Evolutionary conservation across 305 asterid species (phyloP).

Genomic region (Fraxinus greggii): DNA sequence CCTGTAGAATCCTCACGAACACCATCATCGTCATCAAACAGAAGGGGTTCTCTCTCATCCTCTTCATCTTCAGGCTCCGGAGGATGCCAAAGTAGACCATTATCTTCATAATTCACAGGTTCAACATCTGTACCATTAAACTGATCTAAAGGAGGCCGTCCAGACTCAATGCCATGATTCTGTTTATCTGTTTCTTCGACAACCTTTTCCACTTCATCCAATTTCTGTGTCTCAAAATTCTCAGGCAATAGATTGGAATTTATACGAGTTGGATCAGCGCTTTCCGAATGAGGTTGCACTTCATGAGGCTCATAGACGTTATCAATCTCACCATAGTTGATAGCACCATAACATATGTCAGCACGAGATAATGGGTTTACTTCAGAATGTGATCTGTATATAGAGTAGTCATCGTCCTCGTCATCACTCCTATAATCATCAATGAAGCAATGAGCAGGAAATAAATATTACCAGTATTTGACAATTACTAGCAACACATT

Average conservation of each 20-base stretch:
- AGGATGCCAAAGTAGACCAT: slow-evolving; percentile 68
- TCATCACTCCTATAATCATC: slow-evolving; percentile 66
- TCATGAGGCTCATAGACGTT: slow-evolving; percentile 38
- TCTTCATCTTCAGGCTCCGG: slow-evolving; percentile 83
- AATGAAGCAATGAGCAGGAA: slow-evolving; percentile 20
- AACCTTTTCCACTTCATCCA: slow-evolving; percentile 34
- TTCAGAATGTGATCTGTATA: slow-evolving; percentile 49
- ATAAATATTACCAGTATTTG: slow-evolving; percentile 5
- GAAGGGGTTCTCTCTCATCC: slow-evolving; percentile 58
- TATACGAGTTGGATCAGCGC: slow-evolving; percentile 33
- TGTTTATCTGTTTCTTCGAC: slow-evolving; percentile 42
- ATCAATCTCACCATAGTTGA: slow-evolving; percentile 41
- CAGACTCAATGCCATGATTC: slow-evolving; percentile 30
- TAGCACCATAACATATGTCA: slow-evolving; percentile 37
- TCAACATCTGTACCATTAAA: slow-evolving; percentile 43
- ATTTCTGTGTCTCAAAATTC: slow-evolving; percentile 38
- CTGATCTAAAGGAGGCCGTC: slow-evolving; percentile 32
- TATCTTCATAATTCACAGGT: slow-evolving; percentile 64
- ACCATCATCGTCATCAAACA: slow-evolving; percentile 61
- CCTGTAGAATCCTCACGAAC: slow-evolving; percentile 52
- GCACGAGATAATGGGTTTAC: slow-evolving; percentile 32
- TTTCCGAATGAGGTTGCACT: slow-evolving; percentile 40
- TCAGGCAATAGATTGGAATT: slow-evolving; percentile 35
- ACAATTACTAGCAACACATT: slow-evolving; percentile 16
- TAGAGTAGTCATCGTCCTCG: slow-evolving; percentile 66